Evolutionary conservation across 805 yeast species (phyloP).

Genomic region (Wickerhamomyces queroliae): DNA sequence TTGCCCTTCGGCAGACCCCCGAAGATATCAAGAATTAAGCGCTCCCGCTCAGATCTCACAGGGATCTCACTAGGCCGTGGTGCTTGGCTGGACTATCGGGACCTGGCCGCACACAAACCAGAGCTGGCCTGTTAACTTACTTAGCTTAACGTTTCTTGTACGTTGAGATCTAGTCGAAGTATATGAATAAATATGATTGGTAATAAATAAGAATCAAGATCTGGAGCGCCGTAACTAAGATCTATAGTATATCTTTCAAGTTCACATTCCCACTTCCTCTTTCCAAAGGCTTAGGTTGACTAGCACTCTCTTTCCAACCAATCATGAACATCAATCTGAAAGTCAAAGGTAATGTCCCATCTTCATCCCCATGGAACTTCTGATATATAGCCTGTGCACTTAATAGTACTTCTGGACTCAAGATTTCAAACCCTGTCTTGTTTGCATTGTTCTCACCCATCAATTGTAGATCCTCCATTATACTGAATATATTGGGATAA

Average conservation of each 20-base stretch:
- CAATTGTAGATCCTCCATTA: constrained; percentile 64
- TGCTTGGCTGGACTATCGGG: too few species aligned
- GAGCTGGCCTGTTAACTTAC: neutral
- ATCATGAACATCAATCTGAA: constrained; percentile 76
- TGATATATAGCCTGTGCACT: constrained; percentile 75
- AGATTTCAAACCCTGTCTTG: constrained; percentile 25
- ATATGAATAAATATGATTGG: neutral
- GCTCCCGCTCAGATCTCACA: too few species aligned
- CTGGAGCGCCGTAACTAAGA: constrained; percentile 18
- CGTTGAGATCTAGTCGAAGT: neutral
- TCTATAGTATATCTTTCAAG: constrained; percentile 61
- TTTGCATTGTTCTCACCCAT: constrained; percentile 86
- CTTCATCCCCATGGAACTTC: constrained; percentile 62
- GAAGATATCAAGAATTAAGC: too few species aligned
- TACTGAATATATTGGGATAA: constrained; percentile 63
- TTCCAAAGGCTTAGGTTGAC: constrained; percentile 66
- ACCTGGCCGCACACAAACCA: too few species aligned
- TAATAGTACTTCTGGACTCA: constrained; percentile 60
- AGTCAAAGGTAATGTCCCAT: constrained; percentile 65
- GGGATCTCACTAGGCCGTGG: too few species aligned
- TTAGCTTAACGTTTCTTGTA: neutral
- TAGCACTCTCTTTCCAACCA: constrained; percentile 77
- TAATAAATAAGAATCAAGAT: neutral
- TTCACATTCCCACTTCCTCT: constrained; percentile 69
- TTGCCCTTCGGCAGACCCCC: too few species aligned